A percentile compares a stretch with the other conserved stretches of the same genome.
These are phyloP conservation scores for Boletus vermiculosoides DNA, from an alignment of 768 basidiomycete genomes.

Conservation along the genomic window DNA sequence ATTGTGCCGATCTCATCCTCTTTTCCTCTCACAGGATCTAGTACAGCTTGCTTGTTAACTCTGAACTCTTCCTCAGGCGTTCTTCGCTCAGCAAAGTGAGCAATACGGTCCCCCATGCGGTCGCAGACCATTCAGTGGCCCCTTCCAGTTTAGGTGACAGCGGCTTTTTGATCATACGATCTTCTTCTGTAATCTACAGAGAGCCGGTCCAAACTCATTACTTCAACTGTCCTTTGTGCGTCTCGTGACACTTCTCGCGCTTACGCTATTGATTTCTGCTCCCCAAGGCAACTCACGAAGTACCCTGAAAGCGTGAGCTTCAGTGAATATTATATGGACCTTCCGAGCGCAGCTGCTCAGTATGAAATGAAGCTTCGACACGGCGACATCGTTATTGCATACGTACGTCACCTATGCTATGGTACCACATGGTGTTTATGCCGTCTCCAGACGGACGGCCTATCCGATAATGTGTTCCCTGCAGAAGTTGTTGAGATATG, in stretches of 20 bases:
- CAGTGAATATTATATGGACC: slow-evolving; percentile 31
- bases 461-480: slow-evolving; percentile 61
- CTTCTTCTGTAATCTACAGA: slow-evolving; percentile 58
- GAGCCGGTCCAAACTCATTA: slow-evolving; percentile 34
- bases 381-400: slow-evolving; percentile 52
- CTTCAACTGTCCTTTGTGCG: slow-evolving; percentile 35
- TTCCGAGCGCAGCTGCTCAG: slow-evolving; percentile 42
- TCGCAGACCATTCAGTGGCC: slow-evolving; percentile 6
- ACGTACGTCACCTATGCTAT: slow-evolving; percentile 33
- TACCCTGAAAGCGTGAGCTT: slow-evolving; percentile 29
- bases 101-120: slow-evolving; percentile 5
- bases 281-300: slow-evolving; percentile 34
- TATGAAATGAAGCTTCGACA: slow-evolving; percentile 49
- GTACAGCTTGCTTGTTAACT: slow-evolving; percentile 76
- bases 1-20: neutral
- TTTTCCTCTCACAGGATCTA: slow-evolving; percentile 56
- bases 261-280: neutral
- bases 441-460: slow-evolving; percentile 47
- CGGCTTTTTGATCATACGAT: slow-evolving; percentile 69
- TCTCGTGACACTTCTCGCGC: neutral
- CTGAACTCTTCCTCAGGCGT: slow-evolving; percentile 73
- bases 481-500: slow-evolving; percentile 71
- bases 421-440: slow-evolving; percentile 4
- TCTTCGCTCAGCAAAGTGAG: slow-evolving; percentile 76
- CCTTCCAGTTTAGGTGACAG: slow-evolving; percentile 70